These are phyloP conservation scores for Dendryphion nanum DNA, from an alignment of 2,329 filamentous ascomycete species.

Conservation along the genomic window DNA sequence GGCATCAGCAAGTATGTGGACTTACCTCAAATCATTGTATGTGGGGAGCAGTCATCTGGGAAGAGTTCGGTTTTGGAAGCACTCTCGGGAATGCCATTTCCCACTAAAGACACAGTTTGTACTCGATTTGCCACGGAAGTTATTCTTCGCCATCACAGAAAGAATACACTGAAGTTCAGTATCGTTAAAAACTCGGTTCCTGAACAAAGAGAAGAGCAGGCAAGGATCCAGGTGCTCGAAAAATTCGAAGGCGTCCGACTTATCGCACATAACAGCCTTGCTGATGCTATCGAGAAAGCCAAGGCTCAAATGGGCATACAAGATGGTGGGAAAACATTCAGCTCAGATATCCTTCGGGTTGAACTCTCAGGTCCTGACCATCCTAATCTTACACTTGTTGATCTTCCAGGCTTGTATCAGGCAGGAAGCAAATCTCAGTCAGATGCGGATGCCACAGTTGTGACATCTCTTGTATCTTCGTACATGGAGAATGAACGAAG, in stretches of 20 bases:
- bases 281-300: neutral
- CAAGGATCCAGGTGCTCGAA: neutral
- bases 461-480: conserved; percentile 19
- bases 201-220: neutral
- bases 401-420: conserved; percentile 49
- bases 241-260: too few relatives aligned
- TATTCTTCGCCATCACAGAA: conserved; percentile 39
- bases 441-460: conserved; percentile 21
- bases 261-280: neutral
- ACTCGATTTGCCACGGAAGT: conserved; percentile 60
- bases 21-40: conserved; percentile 26
- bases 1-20: neutral
- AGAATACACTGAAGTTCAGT: neutral
- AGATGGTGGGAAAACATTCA: neutral
- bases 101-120: conserved; percentile 55
- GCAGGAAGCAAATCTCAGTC: conserved; percentile 18
- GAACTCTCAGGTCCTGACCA: neutral
- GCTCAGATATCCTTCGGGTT: neutral
- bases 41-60: conserved; percentile 57
- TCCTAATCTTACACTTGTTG: conserved; percentile 43
- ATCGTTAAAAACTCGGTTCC: neutral
- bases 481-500: conserved; percentile 29
- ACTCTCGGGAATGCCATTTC: conserved; percentile 61
- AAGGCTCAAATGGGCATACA: neutral
- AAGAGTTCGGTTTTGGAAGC: conserved; percentile 67